A percentile compares a stretch with the other conserved stretches of the same genome.
Evolutionary conservation across 345 rosid genomes (phyloP).

Genomic region (Syzygium aromaticum): DNA sequence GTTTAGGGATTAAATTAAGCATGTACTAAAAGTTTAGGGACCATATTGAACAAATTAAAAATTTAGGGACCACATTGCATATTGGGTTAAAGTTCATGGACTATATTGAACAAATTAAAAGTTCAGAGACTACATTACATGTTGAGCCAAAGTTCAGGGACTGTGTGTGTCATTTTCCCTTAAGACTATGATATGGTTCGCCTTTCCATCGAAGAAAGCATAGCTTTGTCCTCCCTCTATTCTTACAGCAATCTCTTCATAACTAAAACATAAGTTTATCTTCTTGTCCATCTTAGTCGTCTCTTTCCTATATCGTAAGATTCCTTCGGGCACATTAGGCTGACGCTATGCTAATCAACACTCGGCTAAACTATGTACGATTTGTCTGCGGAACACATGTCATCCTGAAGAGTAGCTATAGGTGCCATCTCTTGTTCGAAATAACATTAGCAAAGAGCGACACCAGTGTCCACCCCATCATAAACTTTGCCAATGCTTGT

Average conservation of each 20-base stretch:
- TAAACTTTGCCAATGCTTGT: neutral
- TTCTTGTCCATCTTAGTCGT: neutral
- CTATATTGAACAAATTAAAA: too few relatives aligned
- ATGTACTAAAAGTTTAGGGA: too few relatives aligned
- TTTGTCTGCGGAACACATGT: neutral
- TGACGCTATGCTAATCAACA: neutral
- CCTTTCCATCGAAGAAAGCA: neutral
- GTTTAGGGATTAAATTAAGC: too few relatives aligned
- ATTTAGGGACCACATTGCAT: too few relatives aligned
- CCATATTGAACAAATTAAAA: too few relatives aligned
- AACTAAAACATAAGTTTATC: neutral
- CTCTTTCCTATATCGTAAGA: neutral
- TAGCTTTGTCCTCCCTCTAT: neutral
- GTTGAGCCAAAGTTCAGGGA: too few relatives aligned
- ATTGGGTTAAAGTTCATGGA: too few relatives aligned
- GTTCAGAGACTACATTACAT: too few relatives aligned
- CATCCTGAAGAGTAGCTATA: neutral
- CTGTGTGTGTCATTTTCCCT: too few relatives aligned
- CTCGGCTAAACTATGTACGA: neutral
- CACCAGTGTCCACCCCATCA: neutral
- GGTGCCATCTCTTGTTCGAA: neutral
- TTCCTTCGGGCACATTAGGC: neutral
- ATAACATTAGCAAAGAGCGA: neutral
- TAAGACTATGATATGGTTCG: neutral
- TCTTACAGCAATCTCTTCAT: neutral